Evolutionary conservation across 371 early-diverging fungal species (phyloP), one percentile per base, ranked within the genome.

Genomic region (Funneliformis caledonium): DNA sequence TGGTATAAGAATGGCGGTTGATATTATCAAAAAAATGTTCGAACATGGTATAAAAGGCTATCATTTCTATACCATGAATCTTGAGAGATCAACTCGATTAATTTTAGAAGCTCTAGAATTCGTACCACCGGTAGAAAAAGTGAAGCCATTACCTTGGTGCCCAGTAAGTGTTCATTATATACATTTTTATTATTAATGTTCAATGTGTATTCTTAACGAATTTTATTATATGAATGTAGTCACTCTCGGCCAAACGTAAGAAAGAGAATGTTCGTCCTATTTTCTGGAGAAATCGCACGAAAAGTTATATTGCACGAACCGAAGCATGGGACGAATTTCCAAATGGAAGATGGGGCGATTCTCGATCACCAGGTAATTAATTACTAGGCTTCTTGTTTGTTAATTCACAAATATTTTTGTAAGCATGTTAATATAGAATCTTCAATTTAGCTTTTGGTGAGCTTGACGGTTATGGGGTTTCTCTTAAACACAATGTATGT

Each of bases 301-400:
- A 94, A 82, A 94, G 94, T 83, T 98, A 99, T 87, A 93, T 98
- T 81, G 86, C 91, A 74, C 94, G 98, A 76, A 99, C 99, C 4
- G 96, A 96, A 82, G 87, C 92, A 31, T 98, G 99, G 99, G 98
- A 99, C 87, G 98, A 98, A 82, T 99, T 96, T 84, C 98, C 98
- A 31, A 99, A 99, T 85, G 99, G 99, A 56, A 93, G 99, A 69
- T 99, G 98, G 99, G 98, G 98, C 56, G 97, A 98, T 83, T 92
- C 97, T 26, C 90, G 97, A 16, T 98, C 98, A 8, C 93, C 95
- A 48, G 78, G 78, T 78, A 78, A 22, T 65, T 42, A 59, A 60
- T 31, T 9, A 7, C 59, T 56, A 33, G 10, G 3, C 42, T 43
- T 43, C 8, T 59, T 52, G 47, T 45, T 12, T 48, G 16, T n/a